These are phyloP conservation scores for Mikania micrantha DNA, from an alignment of 129 eudicot genomes.

Conservation along the genomic window DNA sequence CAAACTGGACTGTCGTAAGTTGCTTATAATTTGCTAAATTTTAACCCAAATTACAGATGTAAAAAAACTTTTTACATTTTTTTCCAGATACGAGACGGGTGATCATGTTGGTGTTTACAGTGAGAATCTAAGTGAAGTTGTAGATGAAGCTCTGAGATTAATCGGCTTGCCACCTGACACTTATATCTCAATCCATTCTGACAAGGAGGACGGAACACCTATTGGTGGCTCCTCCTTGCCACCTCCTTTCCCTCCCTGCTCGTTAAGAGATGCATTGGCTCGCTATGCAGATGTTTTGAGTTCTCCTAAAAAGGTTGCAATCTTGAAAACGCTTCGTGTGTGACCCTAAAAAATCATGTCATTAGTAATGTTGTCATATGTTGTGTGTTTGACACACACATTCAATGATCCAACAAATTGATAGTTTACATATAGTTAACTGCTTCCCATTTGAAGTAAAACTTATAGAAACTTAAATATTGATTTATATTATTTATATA, in stretches of 20 bases:
- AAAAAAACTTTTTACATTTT: background rate
- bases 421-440: background rate
- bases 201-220: constrained; percentile 74
- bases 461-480: background rate
- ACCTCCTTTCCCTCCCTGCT: constrained; percentile 84
- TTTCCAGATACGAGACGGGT: constrained; percentile 69
- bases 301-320: constrained; percentile 50
- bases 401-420: too few relatives aligned
- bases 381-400: background rate
- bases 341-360: background rate
- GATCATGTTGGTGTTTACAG: constrained; percentile 88
- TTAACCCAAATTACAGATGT: background rate
- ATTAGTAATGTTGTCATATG: background rate
- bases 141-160: constrained; percentile 68
- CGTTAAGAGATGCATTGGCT: constrained; percentile 60
- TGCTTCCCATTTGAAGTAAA: background rate
- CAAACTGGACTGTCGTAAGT: constrained; percentile 73
- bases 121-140: constrained; percentile 65
- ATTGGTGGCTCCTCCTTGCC: constrained; percentile 63
- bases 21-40: background rate
- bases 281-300: constrained; percentile 74
- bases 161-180: constrained; percentile 41
- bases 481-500: constrained; percentile 16
- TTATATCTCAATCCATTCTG: constrained; percentile 65
- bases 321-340: background rate